Conservation (phyloP, 352 stramenopile species). For the Phytophthora sp. region DNA sequence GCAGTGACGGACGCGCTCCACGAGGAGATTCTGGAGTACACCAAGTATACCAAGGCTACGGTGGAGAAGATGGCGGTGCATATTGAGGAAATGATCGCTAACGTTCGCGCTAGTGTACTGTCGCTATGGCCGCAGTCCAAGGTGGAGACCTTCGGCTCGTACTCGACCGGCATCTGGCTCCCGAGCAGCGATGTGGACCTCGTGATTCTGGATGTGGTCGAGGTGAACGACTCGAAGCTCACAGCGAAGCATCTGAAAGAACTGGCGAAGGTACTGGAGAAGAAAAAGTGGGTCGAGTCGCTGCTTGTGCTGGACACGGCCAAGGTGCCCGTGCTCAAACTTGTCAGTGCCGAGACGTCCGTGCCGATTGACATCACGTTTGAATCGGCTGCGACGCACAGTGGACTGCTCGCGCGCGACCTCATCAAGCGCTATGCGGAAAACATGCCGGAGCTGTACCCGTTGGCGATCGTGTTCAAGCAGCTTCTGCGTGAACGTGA, state of each 20-base stretch:
- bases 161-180: constrained; percentile 88
- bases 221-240: constrained; percentile 62
- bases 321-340: constrained; percentile 86
- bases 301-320: constrained; percentile 83
- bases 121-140: constrained; percentile 76
- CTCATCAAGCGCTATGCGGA: constrained; percentile 87
- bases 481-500: constrained; percentile 88
- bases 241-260: constrained; percentile 67
- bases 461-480: constrained; percentile 91
- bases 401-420: constrained; percentile 79
- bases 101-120: constrained; percentile 69
- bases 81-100: constrained; percentile 85
- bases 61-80: constrained; percentile 81
- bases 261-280: constrained; percentile 60
- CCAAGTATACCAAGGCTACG: constrained; percentile 66
- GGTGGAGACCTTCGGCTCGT: constrained; percentile 86
- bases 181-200: constrained; percentile 88
- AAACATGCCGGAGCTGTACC: constrained; percentile 88
- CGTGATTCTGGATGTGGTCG: constrained; percentile 77
- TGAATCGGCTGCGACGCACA: constrained; percentile 82
- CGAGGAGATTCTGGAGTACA: constrained; percentile 84
- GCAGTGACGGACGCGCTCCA: constrained; percentile 63
- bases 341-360: constrained; percentile 74
- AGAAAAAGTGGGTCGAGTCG: constrained; percentile 80
- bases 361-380: constrained; percentile 90